Base-by-base conservation (phyloP, 805 yeast genomes). In the Candida adriatica region DNA sequence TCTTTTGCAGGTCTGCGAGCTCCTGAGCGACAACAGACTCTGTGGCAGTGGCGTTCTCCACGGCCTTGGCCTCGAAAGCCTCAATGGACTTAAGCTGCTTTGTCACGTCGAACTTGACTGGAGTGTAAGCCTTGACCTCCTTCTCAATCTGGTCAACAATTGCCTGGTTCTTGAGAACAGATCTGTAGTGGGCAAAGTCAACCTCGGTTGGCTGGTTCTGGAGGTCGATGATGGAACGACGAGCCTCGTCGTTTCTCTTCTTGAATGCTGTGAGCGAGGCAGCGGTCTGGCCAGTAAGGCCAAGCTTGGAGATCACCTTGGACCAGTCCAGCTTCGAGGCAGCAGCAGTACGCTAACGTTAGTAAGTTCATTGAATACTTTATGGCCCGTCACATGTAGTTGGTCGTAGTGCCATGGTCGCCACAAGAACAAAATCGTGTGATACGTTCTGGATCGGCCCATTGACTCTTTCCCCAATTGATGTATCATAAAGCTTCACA, bases 211-310 rank as follows among this genome's bases (percentile, higher is more conserved):
- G 64, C 65, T 85, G 90, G 45, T 70, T 66, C 57, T 76, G 68
- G 49, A 90, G 70, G 43, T 77, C 80, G 49, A 70, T 65, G 51
- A 84, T 67, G 53, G 72, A 73, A 68, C 85, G 80, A 70, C 87
- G 82, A 49, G 97, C 97, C 61, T 92, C 97, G 56, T 92, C 98
- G 64, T 87, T 81, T 75, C 98, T 85, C 84, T 92, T 90, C 68
- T 88, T 88, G 81, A 92, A 92, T 18, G 94, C 74, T 33, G 92
- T 75, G 60, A 92, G 70, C 26, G 95, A 75, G 33, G 83, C 57
- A 39, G 95, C 94, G 42, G 98, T 92, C 56, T 79, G 66, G 42
- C 98, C 98, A 40, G 95, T 76, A 57, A 92, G 73, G 39, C 96
- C 96, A 57, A 92, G 73, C 48, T 87, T 76, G 48, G 88, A 66